Conservation (phyloP, 257 asterid genomes). For the Nicotiana benthamiana region DNA sequence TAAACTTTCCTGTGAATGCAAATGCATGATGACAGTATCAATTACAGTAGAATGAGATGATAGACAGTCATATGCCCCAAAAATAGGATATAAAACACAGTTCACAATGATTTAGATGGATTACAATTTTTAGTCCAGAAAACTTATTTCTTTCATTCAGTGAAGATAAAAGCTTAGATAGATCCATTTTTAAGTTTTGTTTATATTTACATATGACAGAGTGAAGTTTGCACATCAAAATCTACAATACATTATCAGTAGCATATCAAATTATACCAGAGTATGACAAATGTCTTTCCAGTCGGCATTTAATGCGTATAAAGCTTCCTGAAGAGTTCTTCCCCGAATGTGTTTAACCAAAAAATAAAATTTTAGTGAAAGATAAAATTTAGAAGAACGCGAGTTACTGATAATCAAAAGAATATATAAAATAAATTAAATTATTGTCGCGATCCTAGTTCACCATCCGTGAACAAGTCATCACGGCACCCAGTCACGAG, state of each 20-base stretch:
- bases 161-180: not conserved
- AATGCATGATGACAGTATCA: not conserved
- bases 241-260: not conserved
- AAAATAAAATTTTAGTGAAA: too few relatives aligned
- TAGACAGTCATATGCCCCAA: not conserved
- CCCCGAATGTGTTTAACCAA: too few relatives aligned
- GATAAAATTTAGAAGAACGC: too few relatives aligned
- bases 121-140: not conserved
- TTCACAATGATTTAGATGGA: not conserved
- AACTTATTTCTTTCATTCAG: not conserved
- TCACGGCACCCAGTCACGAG: too few relatives aligned
- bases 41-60: not conserved
- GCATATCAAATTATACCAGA: conserved; percentile 19
- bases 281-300: conserved; percentile 48
- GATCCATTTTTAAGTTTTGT: not conserved
- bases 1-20: not conserved
- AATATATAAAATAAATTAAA: too few relatives aligned
- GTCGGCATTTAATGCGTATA: conserved; percentile 68
- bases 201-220: not conserved
- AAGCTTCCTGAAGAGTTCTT: not conserved
- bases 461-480: too few relatives aligned
- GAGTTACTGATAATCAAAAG: too few relatives aligned
- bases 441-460: too few relatives aligned
- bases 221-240: not conserved
- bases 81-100: not conserved